Evolutionary conservation across 2,329 filamentous ascomycete genomes (phyloP).

Genomic region (Diaporthe sp.): DNA sequence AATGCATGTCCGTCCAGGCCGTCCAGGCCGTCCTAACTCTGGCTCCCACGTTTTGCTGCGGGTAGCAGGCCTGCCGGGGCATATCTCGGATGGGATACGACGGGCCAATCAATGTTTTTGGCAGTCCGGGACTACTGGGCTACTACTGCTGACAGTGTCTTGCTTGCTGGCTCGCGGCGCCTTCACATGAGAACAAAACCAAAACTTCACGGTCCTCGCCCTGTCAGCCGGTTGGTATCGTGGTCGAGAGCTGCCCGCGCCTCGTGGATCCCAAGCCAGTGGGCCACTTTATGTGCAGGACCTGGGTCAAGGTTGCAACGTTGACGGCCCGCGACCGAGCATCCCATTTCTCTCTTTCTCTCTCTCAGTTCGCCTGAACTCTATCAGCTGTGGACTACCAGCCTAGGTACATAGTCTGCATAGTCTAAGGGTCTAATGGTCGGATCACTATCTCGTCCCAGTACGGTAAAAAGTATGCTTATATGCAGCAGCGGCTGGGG

Average conservation of each 20-base stretch:
- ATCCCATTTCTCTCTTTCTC: background rate
- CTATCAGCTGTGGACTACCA: background rate
- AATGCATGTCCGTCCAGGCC: background rate
- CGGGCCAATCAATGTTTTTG: background rate
- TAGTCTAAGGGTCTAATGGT: background rate
- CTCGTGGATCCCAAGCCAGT: slow-evolving; percentile 1
- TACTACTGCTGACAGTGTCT: background rate
- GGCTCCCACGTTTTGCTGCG: slow-evolving; percentile 29
- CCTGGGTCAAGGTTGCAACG: slow-evolving; percentile 19
- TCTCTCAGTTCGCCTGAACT: background rate
- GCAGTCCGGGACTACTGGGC: background rate
- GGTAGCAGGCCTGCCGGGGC: slow-evolving; percentile 12
- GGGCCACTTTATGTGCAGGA: background rate
- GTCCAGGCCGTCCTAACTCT: slow-evolving; percentile 8
- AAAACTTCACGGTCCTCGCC: background rate
- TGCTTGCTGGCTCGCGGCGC: background rate
- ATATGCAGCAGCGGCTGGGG: background rate
- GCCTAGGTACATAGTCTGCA: background rate
- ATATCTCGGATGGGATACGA: slow-evolving; percentile 7
- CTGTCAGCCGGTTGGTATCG: background rate
- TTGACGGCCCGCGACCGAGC: slow-evolving; percentile 14
- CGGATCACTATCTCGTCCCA: background rate
- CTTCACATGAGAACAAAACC: slow-evolving; percentile 3
- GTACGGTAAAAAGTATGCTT: background rate
- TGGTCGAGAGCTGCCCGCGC: background rate